phyloP scores from a whole-genome alignment of 2,329 filamentous ascomycete species.

The Cadophora luteo-olivacea region DNA sequence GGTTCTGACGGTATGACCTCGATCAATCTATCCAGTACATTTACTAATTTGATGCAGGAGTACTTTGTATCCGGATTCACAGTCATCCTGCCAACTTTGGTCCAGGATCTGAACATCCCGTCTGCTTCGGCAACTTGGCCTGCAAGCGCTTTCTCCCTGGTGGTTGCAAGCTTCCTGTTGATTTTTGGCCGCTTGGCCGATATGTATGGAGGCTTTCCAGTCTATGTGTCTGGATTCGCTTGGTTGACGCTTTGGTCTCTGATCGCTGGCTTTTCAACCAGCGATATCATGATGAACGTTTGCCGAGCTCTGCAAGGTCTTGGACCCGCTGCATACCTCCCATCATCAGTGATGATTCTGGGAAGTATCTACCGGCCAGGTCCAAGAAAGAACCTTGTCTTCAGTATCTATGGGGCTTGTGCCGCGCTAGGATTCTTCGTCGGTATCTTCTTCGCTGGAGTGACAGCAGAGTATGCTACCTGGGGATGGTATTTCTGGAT shows the following conservation, averaged over 20 bases:
- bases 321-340: conserved; percentile 74
- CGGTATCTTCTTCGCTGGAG: conserved; percentile 70
- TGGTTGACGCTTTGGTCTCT: conserved; percentile 76
- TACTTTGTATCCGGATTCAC: conserved; percentile 77
- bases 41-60: conserved; percentile 50
- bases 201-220: conserved; percentile 65
- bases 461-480: conserved; percentile 61
- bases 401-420: conserved; percentile 62
- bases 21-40: background rate
- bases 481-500: conserved; percentile 77
- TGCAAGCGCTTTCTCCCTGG: conserved; percentile 64
- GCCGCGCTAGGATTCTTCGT: conserved; percentile 61
- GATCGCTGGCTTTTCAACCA: conserved; percentile 71
- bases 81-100: conserved; percentile 72
- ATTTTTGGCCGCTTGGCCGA: conserved; percentile 67
- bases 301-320: conserved; percentile 78
- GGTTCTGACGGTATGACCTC: conserved; percentile 55
- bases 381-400: conserved; percentile 71
- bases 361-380: conserved; percentile 71
- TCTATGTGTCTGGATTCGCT: conserved; percentile 64
- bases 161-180: conserved; percentile 63
- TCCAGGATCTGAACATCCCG: conserved; percentile 68
- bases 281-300: conserved; percentile 73
- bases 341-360: conserved; percentile 70
- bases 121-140: conserved; percentile 66